phyloP scores from a whole-genome alignment of 1,139 yeast species.

The Suhomyces bribrorum region DNA sequence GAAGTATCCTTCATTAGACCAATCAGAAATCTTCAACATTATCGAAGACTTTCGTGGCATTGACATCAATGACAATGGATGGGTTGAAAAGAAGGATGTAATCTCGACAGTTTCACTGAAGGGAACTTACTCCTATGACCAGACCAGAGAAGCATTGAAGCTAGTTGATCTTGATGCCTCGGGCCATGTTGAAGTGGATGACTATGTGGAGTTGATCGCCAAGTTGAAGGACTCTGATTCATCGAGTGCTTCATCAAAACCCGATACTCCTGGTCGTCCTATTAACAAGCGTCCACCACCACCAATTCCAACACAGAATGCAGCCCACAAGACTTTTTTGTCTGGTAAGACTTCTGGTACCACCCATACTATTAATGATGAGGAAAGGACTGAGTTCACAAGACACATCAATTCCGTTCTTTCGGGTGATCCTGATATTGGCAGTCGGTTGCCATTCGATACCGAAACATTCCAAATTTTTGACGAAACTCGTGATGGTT shows the following conservation, averaged over 20 bases:
- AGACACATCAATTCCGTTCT: slow-evolving; percentile 91
- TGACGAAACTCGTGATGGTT: slow-evolving; percentile 95
- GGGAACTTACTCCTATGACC: slow-evolving; percentile 85
- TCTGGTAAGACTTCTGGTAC: slow-evolving; percentile 84
- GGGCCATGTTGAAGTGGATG: slow-evolving; percentile 95
- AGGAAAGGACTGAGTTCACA: slow-evolving; percentile 93
- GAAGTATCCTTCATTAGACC: slow-evolving; percentile 83
- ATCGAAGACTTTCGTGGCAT: slow-evolving; percentile 77
- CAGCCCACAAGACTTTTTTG: slow-evolving; percentile 71
- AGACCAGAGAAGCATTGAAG: slow-evolving; percentile 90
- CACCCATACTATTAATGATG: slow-evolving; percentile 96
- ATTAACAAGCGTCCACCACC: slow-evolving; percentile 24
- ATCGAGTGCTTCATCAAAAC: slow-evolving; percentile 23
- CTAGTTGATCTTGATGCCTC: slow-evolving; percentile 92
- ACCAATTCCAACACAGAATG: slow-evolving; percentile 51
- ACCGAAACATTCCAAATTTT: slow-evolving; percentile 93
- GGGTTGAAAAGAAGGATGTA: slow-evolving; percentile 88
- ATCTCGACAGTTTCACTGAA: slow-evolving; percentile 78
- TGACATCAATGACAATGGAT: slow-evolving; percentile 92
- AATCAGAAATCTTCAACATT: slow-evolving; percentile 79
- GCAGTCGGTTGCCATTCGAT: slow-evolving; percentile 85
- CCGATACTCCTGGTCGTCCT: slow-evolving; percentile 18
- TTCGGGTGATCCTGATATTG: slow-evolving; percentile 87
- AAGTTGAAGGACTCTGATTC: slow-evolving; percentile 53
- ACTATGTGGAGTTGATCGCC: slow-evolving; percentile 83